phyloP scores from a whole-genome alignment of 352 stramenopile genomes.

The Pythium coloratum region DNA sequence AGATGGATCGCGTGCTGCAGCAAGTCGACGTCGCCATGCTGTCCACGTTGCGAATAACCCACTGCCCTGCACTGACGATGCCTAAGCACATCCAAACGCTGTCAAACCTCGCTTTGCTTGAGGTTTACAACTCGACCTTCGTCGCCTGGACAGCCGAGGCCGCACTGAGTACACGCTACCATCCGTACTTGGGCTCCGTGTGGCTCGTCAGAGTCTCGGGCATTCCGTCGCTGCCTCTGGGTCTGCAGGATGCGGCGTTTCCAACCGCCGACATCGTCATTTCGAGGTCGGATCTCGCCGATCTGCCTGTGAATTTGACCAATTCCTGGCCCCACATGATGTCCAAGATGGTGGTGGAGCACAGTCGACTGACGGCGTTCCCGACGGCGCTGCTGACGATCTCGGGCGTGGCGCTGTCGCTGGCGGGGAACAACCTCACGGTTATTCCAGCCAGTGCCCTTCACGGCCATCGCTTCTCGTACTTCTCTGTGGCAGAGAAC shows the following conservation, averaged over 20 bases:
- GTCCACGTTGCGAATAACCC: conserved; percentile 14
- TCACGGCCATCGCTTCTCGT: not conserved
- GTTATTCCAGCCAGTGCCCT: not conserved
- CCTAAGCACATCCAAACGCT: conserved; percentile 1
- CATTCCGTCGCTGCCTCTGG: not conserved
- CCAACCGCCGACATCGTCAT: conserved; percentile 3
- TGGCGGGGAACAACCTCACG: conserved; percentile 13
- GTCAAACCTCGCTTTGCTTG: conserved; percentile 6
- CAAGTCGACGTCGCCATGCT: not conserved
- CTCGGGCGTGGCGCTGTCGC: not conserved
- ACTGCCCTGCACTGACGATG: conserved; percentile 15
- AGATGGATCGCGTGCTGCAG: conserved; percentile 1
- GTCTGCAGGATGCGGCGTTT: not conserved
- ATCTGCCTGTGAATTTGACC: conserved; percentile 8
- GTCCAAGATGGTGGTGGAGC: conserved; percentile 13
- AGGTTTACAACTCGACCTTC: conserved; percentile 28
- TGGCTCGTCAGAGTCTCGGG: conserved; percentile 12
- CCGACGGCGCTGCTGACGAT: conserved; percentile 1
- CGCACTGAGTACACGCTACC: not conserved
- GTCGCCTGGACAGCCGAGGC: conserved; percentile 12
- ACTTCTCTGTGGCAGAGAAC: conserved; percentile 5
- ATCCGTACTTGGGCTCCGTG: conserved; percentile 5
- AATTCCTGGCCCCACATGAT: conserved; percentile 9
- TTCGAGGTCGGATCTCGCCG: conserved; percentile 4
- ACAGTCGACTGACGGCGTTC: conserved; percentile 3